These are phyloP conservation scores for Ascochyta clinopodiicola DNA, from an alignment of 2,329 filamentous ascomycete genomes.

Conservation along the genomic window DNA sequence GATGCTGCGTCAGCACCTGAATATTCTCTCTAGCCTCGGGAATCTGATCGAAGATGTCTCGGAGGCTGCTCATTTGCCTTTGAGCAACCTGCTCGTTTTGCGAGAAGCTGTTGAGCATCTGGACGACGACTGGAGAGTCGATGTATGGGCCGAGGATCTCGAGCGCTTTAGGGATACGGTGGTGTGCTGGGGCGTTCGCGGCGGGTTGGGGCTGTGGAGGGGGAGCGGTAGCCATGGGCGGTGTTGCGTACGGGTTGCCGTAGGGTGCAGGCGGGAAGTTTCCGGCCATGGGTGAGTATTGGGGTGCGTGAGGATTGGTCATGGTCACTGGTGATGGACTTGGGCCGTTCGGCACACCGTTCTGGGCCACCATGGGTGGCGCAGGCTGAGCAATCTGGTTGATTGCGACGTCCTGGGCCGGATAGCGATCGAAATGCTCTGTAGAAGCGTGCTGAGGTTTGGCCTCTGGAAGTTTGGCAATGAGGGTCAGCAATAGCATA, in stretches of 20 bases:
- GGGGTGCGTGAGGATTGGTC: constrained; percentile 41
- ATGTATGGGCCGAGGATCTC: constrained; percentile 54
- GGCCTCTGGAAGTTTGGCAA: constrained; percentile 62
- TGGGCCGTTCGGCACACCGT: constrained; percentile 32
- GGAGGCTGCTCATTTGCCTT: constrained; percentile 75
- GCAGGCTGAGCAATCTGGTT: constrained; percentile 26
- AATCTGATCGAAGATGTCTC: constrained; percentile 70
- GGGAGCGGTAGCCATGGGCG: constrained; percentile 15
- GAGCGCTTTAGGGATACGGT: constrained; percentile 46
- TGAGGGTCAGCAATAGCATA: constrained; percentile 82
- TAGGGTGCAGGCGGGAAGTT: constrained; percentile 33
- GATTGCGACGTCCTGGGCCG: constrained; percentile 22
- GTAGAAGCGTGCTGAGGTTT: constrained; percentile 38
- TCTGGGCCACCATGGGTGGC: constrained; percentile 21
- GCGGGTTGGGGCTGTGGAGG: constrained; percentile 8
- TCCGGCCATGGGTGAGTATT: constrained; percentile 41
- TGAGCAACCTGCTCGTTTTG: constrained; percentile 45
- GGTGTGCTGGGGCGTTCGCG: constrained; percentile 27
- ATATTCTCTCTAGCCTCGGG: constrained; percentile 68
- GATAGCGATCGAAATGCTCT: constrained; percentile 34
- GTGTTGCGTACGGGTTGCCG: constrained; percentile 29
- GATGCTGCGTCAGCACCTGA: constrained; percentile 30
- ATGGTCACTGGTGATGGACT: constrained; percentile 29
- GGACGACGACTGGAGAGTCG: constrained; percentile 50
- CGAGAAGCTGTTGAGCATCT: constrained; percentile 43